phyloP scores from a whole-genome alignment of 306 rosid genomes.

The Coriaria nepalensis region DNA sequence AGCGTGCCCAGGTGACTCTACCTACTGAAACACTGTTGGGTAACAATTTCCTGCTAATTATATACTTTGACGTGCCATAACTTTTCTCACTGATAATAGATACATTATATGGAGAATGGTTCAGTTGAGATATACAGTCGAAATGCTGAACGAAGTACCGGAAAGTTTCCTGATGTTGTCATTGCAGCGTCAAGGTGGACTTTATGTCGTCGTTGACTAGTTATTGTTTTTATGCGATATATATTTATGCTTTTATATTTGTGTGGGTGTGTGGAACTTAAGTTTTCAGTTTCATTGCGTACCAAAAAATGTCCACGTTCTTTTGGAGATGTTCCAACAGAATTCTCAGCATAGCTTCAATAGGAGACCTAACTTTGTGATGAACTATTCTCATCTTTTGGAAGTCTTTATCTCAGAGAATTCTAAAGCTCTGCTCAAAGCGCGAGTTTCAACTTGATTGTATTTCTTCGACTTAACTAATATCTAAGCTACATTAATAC shows the following conservation, averaged over 20 bases:
- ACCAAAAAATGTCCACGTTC: too few species aligned
- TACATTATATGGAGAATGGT: slow-evolving; percentile 82
- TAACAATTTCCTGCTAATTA: slow-evolving; percentile 8
- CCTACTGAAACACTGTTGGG: neutral
- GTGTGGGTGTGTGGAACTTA: too few species aligned
- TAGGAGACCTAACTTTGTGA: too few species aligned
- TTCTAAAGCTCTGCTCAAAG: neutral
- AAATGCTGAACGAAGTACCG: slow-evolving; percentile 85
- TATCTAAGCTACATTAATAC: slow-evolving; percentile 13
- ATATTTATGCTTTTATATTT: neutral
- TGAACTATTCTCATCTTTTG: too few species aligned
- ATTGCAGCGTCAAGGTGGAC: slow-evolving; percentile 57
- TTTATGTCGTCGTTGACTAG: neutral
- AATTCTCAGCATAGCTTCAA: too few species aligned
- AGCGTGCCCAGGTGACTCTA: slow-evolving; percentile 83
- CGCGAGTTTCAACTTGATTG: neutral
- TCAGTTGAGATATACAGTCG: slow-evolving; percentile 87
- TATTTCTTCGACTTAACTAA: neutral
- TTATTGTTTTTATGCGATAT: neutral
- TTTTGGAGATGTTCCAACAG: too few species aligned
- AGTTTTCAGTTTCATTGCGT: too few species aligned
- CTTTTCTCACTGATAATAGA: slow-evolving; percentile 33
- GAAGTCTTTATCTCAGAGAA: neutral
- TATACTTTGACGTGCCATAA: slow-evolving; percentile 11
- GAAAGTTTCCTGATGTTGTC: slow-evolving; percentile 83